Percentiles rank a stretch among this genome's conserved stretches.
Evolutionary conservation across 179 eudicot genomes (phyloP).

Genomic region (Carnegiea gigantea): DNA sequence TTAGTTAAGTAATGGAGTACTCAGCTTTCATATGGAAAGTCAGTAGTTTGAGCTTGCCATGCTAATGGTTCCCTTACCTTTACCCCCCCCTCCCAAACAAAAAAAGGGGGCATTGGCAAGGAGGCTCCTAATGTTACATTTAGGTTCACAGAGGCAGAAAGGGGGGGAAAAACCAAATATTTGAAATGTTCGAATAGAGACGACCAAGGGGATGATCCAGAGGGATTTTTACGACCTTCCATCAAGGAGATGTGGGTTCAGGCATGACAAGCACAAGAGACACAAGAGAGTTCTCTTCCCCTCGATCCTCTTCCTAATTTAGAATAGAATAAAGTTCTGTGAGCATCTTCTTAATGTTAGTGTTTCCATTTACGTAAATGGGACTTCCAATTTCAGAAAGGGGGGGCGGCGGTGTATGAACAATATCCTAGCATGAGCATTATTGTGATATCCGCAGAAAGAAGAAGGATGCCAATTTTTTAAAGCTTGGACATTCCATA

Average conservation of each 20-base stretch:
- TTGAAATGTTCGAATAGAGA: too few species aligned
- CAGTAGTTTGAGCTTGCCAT: background rate
- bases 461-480: background rate
- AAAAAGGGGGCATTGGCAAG: too few species aligned
- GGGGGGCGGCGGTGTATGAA: background rate
- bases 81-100: background rate
- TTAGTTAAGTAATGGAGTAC: background rate
- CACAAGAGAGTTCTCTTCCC: background rate
- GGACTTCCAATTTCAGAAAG: background rate
- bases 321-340: background rate
- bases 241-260: background rate
- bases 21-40: background rate
- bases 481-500: slow-evolving; percentile 3
- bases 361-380: background rate
- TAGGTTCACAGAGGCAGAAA: too few species aligned
- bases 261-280: background rate
- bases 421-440: background rate
- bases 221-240: background rate
- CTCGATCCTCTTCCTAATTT: background rate
- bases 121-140: too few species aligned
- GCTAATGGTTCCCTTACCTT: background rate
- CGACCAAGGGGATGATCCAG: too few species aligned
- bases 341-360: background rate
- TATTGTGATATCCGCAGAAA: background rate
- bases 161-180: too few species aligned